These are phyloP conservation scores for Cryomyces antarcticus DNA, from an alignment of 495 filamentous ascomycete genomes.

Conservation along the genomic window DNA sequence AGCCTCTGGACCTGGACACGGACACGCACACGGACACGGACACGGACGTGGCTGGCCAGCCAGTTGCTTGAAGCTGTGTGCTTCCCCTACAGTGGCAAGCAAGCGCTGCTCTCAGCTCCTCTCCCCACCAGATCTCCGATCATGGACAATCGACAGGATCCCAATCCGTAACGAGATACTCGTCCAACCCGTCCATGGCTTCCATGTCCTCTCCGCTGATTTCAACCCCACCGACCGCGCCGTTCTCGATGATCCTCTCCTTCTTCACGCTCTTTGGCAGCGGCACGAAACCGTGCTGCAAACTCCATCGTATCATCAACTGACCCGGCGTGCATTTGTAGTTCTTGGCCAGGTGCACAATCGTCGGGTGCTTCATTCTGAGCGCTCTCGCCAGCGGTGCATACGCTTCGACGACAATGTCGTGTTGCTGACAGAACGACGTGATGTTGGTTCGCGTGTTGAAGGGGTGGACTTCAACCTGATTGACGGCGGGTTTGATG, in stretches of 20 bases:
- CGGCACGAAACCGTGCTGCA: conserved; percentile 54
- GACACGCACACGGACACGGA: too few relatives aligned
- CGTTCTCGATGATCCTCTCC: conserved; percentile 43
- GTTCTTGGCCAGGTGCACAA: conserved; percentile 31
- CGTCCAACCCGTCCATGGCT: conserved; percentile 43
- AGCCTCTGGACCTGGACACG: too few relatives aligned
- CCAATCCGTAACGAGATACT: conserved; percentile 37
- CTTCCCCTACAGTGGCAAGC: too few relatives aligned
- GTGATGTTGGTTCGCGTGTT: conserved; percentile 38
- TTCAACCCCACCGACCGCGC: conserved; percentile 42
- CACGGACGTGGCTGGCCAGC: too few relatives aligned
- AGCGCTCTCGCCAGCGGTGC: conserved; percentile 38
- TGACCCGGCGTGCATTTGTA: conserved; percentile 40
- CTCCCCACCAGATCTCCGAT: too few relatives aligned
- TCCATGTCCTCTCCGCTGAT: conserved; percentile 43
- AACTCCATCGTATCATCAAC: conserved; percentile 42
- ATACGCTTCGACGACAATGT: conserved; percentile 43
- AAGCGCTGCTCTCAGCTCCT: too few relatives aligned
- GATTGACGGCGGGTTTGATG: conserved; percentile 38
- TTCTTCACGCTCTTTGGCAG: conserved; percentile 51
- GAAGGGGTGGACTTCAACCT: conserved; percentile 53
- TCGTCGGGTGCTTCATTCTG: conserved; percentile 31
- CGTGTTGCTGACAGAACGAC: conserved; percentile 30
- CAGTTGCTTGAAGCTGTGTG: too few relatives aligned
- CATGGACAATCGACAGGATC: conserved; percentile 14